Percentiles rank a stretch among this genome's conserved stretches.
Conservation (phyloP, 352 stramenopile genomes). For the Pythium folliculosum region DNA sequence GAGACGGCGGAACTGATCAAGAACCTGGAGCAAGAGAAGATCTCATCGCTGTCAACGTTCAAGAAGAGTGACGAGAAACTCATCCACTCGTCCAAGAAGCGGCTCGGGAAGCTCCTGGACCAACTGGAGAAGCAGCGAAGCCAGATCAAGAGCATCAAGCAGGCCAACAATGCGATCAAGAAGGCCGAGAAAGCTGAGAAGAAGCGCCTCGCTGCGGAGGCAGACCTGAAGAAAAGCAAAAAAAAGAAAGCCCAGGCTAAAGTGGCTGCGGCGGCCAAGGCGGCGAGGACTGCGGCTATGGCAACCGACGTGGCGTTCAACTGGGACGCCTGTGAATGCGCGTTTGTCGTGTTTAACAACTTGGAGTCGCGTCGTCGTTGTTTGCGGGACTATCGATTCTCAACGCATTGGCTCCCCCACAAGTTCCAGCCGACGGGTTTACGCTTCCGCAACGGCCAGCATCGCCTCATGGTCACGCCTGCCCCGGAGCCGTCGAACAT, state of each 20-base stretch:
- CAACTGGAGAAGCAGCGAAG: constrained; percentile 42
- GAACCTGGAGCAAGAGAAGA: constrained; percentile 41
- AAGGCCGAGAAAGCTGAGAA: constrained; percentile 11
- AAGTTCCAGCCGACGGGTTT: constrained; percentile 57
- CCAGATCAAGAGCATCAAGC: constrained; percentile 68
- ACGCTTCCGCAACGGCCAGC: constrained; percentile 58
- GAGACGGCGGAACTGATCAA: constrained; percentile 53
- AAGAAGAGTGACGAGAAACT: constrained; percentile 30
- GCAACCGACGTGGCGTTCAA: constrained; percentile 44
- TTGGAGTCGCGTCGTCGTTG: constrained; percentile 75
- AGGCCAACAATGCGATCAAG: constrained; percentile 21
- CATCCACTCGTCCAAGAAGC: constrained; percentile 12
- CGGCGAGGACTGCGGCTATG: constrained; percentile 1
- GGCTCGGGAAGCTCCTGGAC: constrained; percentile 34
- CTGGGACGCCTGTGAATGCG: constrained; percentile 66
- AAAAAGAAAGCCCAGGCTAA: constrained; percentile 16
- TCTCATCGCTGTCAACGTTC: constrained; percentile 5
- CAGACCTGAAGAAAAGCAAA: constrained; percentile 29
- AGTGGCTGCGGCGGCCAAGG: constrained; percentile 10
- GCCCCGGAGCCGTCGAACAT: constrained; percentile 87
- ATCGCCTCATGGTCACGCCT: constrained; percentile 44
- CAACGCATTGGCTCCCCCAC: constrained; percentile 39
- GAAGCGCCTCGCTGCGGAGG: constrained; percentile 28
- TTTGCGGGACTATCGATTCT: constrained; percentile 75
- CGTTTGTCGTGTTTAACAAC: constrained; percentile 90